Percentiles rank a stretch among this genome's conserved stretches.
Conservation (phyloP, 2,329 filamentous ascomycete genomes). For the Beauveria sp. region DNA sequence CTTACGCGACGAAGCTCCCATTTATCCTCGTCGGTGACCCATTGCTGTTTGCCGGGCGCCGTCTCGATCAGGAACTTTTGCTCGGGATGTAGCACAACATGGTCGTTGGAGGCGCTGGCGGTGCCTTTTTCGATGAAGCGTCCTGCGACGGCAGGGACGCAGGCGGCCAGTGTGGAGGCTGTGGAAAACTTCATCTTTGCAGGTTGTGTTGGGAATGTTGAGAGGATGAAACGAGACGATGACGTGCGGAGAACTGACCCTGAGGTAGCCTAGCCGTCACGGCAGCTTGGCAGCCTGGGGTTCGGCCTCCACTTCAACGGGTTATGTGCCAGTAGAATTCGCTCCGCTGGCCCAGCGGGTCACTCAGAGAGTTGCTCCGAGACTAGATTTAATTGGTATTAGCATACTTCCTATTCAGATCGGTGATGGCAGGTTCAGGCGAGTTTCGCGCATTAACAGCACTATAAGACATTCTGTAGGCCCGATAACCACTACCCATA, state of each 20-base stretch:
- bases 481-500: too few species aligned
- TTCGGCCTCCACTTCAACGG: too few species aligned
- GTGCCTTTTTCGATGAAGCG: conserved; percentile 45
- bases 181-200: conserved; percentile 44
- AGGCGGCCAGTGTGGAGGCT: conserved; percentile 44
- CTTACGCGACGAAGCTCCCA: conserved; percentile 79
- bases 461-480: background rate
- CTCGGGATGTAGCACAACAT: conserved; percentile 37
- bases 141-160: conserved; percentile 46
- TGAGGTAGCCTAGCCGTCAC: too few species aligned
- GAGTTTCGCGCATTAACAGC: background rate
- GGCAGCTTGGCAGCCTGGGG: background rate
- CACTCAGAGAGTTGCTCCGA: too few species aligned
- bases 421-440: background rate
- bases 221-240: background rate
- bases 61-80: conserved; percentile 68
- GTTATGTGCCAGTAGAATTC: too few species aligned
- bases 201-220: background rate
- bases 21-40: conserved; percentile 92
- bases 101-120: conserved; percentile 24
- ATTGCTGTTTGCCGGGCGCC: conserved; percentile 71
- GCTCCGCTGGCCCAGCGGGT: too few species aligned
- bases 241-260: background rate
- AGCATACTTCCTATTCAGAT: background rate
- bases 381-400: too few species aligned